Evolutionary conservation across 2,329 filamentous ascomycete genomes (phyloP).

Genomic region (Cryphonectria japonica): DNA sequence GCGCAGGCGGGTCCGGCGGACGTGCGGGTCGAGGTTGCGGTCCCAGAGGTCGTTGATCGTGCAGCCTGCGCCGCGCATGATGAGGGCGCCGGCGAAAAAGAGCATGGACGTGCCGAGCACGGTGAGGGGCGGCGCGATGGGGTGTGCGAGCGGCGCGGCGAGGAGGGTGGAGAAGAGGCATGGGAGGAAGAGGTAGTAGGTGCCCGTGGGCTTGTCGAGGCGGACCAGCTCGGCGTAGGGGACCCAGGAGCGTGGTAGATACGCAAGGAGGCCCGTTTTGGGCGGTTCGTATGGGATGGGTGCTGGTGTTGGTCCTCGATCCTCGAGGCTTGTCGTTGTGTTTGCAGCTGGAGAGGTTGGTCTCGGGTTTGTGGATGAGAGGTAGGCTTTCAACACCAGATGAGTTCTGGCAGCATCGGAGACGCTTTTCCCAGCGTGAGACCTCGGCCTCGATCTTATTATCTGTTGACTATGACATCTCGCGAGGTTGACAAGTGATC

Average conservation of each 20-base stretch:
- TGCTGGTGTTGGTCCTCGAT: constrained; percentile 19
- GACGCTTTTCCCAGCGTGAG: not conserved
- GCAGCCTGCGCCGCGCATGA: constrained; percentile 88
- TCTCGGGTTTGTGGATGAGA: constrained; percentile 6
- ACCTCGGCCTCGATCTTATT: not conserved
- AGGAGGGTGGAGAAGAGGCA: constrained; percentile 84
- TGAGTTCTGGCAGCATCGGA: not conserved
- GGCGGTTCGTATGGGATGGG: constrained; percentile 64
- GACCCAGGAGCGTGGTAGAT: constrained; percentile 69
- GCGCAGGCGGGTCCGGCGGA: constrained; percentile 73
- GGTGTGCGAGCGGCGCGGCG: constrained; percentile 70
- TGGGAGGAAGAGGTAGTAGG: constrained; percentile 84
- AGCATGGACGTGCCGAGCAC: constrained; percentile 68
- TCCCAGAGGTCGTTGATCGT: constrained; percentile 93
- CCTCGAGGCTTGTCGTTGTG: not conserved
- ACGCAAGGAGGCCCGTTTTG: constrained; percentile 69
- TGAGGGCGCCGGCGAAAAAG: constrained; percentile 75
- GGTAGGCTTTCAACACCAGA: constrained; percentile 8
- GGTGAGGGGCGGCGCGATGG: constrained; percentile 62
- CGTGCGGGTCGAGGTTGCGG: constrained; percentile 81
- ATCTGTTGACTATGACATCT: constrained; percentile 6
- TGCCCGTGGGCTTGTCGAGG: constrained; percentile 79
- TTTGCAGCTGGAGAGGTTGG: constrained; percentile 2
- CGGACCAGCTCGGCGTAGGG: constrained; percentile 84
- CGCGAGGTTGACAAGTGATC: not conserved